A percentile compares a stretch with the other conserved stretches of the same genome.
phyloP scores from a whole-genome alignment of 306 rosid species.

The Potentilla sterilis region DNA sequence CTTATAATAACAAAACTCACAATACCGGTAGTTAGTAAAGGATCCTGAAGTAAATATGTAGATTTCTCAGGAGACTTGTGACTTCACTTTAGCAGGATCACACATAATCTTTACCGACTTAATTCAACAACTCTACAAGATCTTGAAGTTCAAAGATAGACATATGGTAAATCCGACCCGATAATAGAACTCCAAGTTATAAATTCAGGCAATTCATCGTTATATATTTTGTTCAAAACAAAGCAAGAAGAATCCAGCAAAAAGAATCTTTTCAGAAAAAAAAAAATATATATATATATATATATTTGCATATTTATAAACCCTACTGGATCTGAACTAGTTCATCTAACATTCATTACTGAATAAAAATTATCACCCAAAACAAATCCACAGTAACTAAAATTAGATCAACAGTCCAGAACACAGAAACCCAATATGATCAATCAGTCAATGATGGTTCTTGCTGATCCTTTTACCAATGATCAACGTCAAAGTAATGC shows the following conservation, averaged over 20 bases:
- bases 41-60: not conserved
- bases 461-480: not conserved
- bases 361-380: not conserved
- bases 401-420: not conserved
- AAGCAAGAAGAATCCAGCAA: not conserved
- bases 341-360: not conserved
- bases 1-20: not conserved
- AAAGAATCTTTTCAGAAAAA: too few species aligned
- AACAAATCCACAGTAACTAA: not conserved
- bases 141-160: not conserved
- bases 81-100: not conserved
- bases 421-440: not conserved
- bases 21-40: not conserved
- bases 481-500: not conserved
- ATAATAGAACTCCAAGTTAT: not conserved
- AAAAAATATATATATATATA: too few species aligned
- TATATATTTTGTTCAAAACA: not conserved
- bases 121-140: not conserved
- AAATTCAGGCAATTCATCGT: not conserved
- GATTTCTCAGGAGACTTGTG: not conserved
- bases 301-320: not conserved
- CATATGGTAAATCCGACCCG: not conserved
- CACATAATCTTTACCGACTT: not conserved
- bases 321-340: not conserved
- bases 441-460: not conserved